phyloP scores from a whole-genome alignment of 306 rosid species.

The Vigna hirtella region DNA sequence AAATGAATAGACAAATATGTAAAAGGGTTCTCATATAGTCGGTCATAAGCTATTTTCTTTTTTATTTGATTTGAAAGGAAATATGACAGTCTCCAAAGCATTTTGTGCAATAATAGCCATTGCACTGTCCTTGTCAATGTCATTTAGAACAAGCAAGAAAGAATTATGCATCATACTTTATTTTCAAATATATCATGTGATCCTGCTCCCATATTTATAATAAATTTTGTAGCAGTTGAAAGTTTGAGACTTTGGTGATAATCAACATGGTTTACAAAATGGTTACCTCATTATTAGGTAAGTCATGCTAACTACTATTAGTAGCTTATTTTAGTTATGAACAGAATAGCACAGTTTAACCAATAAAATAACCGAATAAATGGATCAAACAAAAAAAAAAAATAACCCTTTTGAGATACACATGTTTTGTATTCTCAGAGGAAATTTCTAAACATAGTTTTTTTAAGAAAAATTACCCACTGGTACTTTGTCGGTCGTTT shows the following conservation, averaged over 20 bases:
- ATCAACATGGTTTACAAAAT: constrained; percentile 5
- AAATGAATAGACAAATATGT: constrained; percentile 5
- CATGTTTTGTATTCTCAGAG: constrained; percentile 3
- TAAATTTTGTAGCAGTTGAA: background rate
- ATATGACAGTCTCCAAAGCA: constrained; percentile 11
- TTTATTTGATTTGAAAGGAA: constrained; percentile 34
- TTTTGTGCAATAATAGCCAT: constrained; percentile 37
- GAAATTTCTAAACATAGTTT: background rate
- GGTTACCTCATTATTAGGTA: background rate
- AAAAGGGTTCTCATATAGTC: constrained; percentile 24
- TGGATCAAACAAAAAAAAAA: background rate
- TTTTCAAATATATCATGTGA: constrained; percentile 32
- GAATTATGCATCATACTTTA: background rate
- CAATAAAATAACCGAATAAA: constrained; percentile 29
- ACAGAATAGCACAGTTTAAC: constrained; percentile 10
- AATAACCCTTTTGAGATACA: background rate
- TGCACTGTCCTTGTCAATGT: constrained; percentile 27
- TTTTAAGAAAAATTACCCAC: background rate
- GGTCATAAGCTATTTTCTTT: constrained; percentile 39
- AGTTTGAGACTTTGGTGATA: background rate
- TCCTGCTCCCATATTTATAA: background rate
- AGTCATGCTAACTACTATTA: background rate
- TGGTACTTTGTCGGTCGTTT: constrained; percentile 2
- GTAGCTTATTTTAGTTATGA: constrained; percentile 1
- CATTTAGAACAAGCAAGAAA: constrained; percentile 25